Conservation (phyloP, 495 filamentous ascomycete genomes). For the Penicillium subrubescens region DNA sequence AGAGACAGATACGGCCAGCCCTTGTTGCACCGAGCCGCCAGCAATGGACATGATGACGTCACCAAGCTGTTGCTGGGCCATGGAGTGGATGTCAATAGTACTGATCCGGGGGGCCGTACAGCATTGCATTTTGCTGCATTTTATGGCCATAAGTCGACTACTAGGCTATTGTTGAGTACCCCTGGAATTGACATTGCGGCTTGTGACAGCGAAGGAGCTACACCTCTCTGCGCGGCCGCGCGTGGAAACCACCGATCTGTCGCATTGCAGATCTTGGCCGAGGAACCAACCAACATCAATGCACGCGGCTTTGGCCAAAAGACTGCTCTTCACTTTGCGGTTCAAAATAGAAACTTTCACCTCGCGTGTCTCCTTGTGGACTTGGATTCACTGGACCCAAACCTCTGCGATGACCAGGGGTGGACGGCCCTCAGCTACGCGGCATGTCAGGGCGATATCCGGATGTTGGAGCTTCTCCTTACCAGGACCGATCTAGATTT, state of each 20-base stretch:
- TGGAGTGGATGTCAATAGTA: neutral
- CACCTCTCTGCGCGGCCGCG: neutral
- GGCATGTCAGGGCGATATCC: too few species aligned
- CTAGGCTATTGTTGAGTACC: neutral
- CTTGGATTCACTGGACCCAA: too few species aligned
- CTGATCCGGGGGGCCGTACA: too few species aligned
- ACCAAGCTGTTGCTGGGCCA: neutral
- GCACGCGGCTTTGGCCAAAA: neutral
- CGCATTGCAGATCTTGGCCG: neutral
- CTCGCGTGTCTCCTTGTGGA: neutral
- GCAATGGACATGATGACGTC: neutral
- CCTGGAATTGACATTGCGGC: neutral
- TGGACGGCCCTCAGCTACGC: too few species aligned
- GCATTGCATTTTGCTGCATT: neutral
- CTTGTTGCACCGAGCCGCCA: neutral
- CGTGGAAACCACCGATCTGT: neutral
- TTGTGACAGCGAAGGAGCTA: neutral
- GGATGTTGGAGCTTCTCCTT: too few species aligned
- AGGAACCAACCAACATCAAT: neutral
- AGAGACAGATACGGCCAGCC: neutral
- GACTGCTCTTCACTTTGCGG: neutral
- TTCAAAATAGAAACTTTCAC: neutral
- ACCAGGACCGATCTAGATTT: too few species aligned
- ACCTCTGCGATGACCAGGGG: too few species aligned
- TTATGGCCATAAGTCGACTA: neutral